Conservation (phyloP, 2,329 filamentous ascomycete genomes). For the Aspergillus jensenii region DNA sequence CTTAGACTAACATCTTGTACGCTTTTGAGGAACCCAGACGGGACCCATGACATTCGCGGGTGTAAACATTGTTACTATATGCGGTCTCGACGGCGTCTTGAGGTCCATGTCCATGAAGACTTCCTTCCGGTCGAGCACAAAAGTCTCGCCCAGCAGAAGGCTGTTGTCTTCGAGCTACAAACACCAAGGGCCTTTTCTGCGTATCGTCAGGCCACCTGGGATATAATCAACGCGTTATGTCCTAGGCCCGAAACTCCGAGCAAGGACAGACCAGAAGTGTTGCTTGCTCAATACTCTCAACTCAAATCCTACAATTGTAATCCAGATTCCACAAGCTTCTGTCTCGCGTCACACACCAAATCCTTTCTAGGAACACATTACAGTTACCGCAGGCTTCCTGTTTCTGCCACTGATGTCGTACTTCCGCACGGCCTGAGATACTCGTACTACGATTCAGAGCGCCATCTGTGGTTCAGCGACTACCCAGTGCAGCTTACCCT, state of each 20-base stretch:
- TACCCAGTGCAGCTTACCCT: slow-evolving; percentile 39
- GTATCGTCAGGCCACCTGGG: slow-evolving; percentile 57
- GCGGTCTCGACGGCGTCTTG: slow-evolving; percentile 38
- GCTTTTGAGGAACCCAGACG: slow-evolving; percentile 21
- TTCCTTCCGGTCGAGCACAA: slow-evolving; percentile 42
- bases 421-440: slow-evolving; percentile 49
- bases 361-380: slow-evolving; percentile 53
- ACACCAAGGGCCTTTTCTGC: slow-evolving; percentile 46
- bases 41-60: slow-evolving; percentile 29
- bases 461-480: slow-evolving; percentile 41
- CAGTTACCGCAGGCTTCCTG: slow-evolving; percentile 40
- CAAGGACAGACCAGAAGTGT: slow-evolving; percentile 20
- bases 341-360: slow-evolving; percentile 49
- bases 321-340: slow-evolving; percentile 22
- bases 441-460: slow-evolving; percentile 48
- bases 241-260: slow-evolving; percentile 18
- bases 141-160: slow-evolving; percentile 33
- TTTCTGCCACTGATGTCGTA: slow-evolving; percentile 43
- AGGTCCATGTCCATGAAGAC: slow-evolving; percentile 51
- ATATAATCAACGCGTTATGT: slow-evolving; percentile 42
- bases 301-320: slow-evolving; percentile 26
- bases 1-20: slow-evolving; percentile 42
- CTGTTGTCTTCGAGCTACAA: slow-evolving; percentile 54
- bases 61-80: slow-evolving; percentile 49
- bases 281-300: slow-evolving; percentile 35